Base-by-base conservation (phyloP, 1,284 basidiomycete species). In the Apiotrichum veenhuisii region DNA sequence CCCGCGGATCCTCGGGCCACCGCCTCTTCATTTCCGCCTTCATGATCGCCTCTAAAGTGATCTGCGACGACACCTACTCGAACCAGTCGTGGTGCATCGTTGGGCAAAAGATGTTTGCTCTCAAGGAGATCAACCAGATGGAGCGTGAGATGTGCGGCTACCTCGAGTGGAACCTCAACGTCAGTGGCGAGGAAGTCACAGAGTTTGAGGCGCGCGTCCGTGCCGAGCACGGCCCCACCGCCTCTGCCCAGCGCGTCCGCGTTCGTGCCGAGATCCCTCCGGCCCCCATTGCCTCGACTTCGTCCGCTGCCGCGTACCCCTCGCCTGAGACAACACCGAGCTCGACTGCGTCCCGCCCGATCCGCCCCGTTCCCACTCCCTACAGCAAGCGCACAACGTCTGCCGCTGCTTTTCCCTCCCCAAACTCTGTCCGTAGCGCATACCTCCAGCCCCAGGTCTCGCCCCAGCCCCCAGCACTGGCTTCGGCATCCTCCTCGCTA, bases 51-150 rank as follows among this genome's bases (percentile, higher is more conserved):
- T 70, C 68, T 48, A 77, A 78, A 62, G 72, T 78, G 20, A 89
- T 93, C 64, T 93, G 91, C 77, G 92, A 96, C 80, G 91, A 97
- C 73, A 96, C 92, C 0, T 95, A 94, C 72, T 92, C 89, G 18
- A 96, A 96, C 84, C 92, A 94, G 77, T 92, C 89, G 0, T 96
- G 92, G 92, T 85, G 86, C 22, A 89, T 96, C 50, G 92, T 96
- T 47, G 91, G 89, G 0, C 91, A 95, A 73, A 87, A 86, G 51
- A 88, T 94, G 86, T 95, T 94, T 69, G 85, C 85, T 1, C 77
- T 95, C 2, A 83, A 88, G 42, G 92, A 96, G 81, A 87, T 95
- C 68, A 95, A 96, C 75, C 91, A 94, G 81, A 94, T 95, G 91
- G 91, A 94, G 78, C 78, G 91, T 8, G 91, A 95, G 74, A 91